Evolutionary conservation across 2,329 filamentous ascomycete genomes (phyloP).

Genomic region (Cadophora malorum): DNA sequence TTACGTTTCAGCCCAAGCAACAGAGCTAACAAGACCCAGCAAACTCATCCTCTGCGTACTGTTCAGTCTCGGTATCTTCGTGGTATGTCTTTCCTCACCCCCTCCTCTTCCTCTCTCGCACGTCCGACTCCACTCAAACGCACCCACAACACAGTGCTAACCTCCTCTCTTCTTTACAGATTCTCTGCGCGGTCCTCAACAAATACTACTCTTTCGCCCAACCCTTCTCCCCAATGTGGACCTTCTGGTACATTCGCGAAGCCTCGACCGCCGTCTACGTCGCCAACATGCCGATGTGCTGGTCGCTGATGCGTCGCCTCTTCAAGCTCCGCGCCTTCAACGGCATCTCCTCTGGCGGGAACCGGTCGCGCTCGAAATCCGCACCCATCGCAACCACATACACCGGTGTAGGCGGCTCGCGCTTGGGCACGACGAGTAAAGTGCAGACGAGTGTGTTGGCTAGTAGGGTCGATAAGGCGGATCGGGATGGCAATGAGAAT

Average conservation of each 20-base stretch:
- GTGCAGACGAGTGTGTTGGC: not conserved
- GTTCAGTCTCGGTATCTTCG: slow-evolving; percentile 55
- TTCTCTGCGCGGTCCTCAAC: slow-evolving; percentile 57
- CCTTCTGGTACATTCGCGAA: slow-evolving; percentile 60
- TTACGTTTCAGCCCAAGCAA: not conserved
- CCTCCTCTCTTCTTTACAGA: slow-evolving; percentile 42
- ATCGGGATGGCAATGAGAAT: not conserved
- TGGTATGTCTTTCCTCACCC: slow-evolving; percentile 46
- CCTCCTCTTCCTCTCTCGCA: no score
- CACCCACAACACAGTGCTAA: slow-evolving; percentile 14
- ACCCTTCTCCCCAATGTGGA: slow-evolving; percentile 45
- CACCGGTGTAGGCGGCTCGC: not conserved
- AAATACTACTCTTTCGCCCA: slow-evolving; percentile 53
- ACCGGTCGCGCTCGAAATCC: slow-evolving; percentile 24
- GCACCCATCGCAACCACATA: slow-evolving; percentile 28
- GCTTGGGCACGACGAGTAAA: slow-evolving; percentile 3
- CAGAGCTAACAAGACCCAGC: slow-evolving; percentile 51
- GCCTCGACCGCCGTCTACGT: slow-evolving; percentile 59
- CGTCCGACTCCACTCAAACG: not conserved
- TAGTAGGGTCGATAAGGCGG: slow-evolving; percentile 11
- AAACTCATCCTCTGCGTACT: slow-evolving; percentile 58
- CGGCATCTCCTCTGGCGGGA: slow-evolving; percentile 24
- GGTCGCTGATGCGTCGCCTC: slow-evolving; percentile 55
- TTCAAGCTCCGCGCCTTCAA: slow-evolving; percentile 44
- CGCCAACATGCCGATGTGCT: slow-evolving; percentile 59